These are phyloP conservation scores for Porcisia hertigi DNA, from an alignment of 208 protist genomes.

Conservation along the genomic window DNA sequence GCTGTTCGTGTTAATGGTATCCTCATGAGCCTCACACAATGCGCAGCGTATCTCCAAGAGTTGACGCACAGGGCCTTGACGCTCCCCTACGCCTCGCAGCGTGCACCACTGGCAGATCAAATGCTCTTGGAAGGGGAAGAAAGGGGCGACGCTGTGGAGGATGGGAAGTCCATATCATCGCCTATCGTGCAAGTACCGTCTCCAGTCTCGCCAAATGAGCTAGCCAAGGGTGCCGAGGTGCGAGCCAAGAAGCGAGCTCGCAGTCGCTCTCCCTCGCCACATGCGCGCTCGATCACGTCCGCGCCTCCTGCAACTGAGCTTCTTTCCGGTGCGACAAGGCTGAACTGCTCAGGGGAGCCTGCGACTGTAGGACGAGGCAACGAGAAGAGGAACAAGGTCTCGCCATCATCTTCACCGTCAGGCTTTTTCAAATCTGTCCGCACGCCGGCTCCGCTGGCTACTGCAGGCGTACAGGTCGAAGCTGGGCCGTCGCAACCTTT, in stretches of 20 bases:
- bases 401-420: neutral
- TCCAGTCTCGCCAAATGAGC: constrained; percentile 1
- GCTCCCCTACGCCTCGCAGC: neutral
- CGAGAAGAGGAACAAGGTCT: neutral
- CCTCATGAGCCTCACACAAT: constrained; percentile 8
- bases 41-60: constrained; percentile 8
- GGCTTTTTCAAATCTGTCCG: neutral
- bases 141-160: neutral
- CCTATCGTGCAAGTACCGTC: neutral
- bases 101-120: neutral
- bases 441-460: neutral
- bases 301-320: neutral
- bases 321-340: neutral
- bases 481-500: neutral
- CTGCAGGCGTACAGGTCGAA: constrained; percentile 1
- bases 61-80: neutral
- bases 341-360: neutral
- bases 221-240: neutral
- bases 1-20: constrained; percentile 7
- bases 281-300: neutral
- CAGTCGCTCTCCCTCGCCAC: constrained; percentile 2
- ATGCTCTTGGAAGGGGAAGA: neutral
- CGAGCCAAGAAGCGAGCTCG: constrained; percentile 7
- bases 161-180: neutral
- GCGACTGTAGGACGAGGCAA: neutral